Evolutionary conservation across 202 grass and related monocot genomes (phyloP).

Genomic region (Sporobolus alterniflorus): DNA sequence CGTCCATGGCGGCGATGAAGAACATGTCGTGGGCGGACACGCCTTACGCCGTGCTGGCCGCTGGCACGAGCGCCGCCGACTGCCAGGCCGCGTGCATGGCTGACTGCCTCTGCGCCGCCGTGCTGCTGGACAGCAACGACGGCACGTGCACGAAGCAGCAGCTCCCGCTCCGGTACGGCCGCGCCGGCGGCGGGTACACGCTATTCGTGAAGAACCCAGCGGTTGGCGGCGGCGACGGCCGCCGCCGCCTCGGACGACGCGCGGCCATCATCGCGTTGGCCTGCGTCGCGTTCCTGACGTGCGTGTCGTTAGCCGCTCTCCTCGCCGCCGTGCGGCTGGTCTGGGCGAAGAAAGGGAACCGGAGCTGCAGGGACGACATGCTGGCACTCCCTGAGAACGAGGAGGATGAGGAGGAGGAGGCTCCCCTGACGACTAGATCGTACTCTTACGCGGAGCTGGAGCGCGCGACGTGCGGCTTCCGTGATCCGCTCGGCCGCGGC

Average conservation of each 20-base stretch:
- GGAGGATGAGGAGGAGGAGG: slow-evolving; percentile 15
- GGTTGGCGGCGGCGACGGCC: background rate
- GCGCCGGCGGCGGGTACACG: slow-evolving; percentile 4
- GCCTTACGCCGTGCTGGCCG: slow-evolving; percentile 4
- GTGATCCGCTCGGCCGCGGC: slow-evolving; percentile 59
- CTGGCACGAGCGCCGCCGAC: slow-evolving; percentile 30
- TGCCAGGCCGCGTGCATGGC: slow-evolving; percentile 35
- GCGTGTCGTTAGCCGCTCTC: background rate
- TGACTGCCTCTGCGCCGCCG: slow-evolving; percentile 54
- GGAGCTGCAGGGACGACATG: too few relatives aligned
- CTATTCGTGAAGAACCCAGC: slow-evolving; percentile 28
- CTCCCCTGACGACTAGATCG: slow-evolving; percentile 9
- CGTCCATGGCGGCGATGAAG: background rate
- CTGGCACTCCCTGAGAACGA: background rate
- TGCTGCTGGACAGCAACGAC: slow-evolving; percentile 12
- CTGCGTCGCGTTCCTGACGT: slow-evolving; percentile 4
- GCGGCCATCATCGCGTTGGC: background rate
- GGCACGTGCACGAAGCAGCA: slow-evolving; percentile 53
- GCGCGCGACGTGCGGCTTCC: slow-evolving; percentile 48
- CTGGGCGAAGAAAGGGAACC: too few relatives aligned
- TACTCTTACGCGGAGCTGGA: slow-evolving; percentile 59
- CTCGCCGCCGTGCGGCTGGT: background rate
- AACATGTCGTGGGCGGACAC: slow-evolving; percentile 35
- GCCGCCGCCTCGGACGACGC: background rate
- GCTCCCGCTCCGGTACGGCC: slow-evolving; percentile 45